Evolutionary conservation across 1,284 basidiomycete species (phyloP).

Genomic region (Xerocomus nothofagi): DNA sequence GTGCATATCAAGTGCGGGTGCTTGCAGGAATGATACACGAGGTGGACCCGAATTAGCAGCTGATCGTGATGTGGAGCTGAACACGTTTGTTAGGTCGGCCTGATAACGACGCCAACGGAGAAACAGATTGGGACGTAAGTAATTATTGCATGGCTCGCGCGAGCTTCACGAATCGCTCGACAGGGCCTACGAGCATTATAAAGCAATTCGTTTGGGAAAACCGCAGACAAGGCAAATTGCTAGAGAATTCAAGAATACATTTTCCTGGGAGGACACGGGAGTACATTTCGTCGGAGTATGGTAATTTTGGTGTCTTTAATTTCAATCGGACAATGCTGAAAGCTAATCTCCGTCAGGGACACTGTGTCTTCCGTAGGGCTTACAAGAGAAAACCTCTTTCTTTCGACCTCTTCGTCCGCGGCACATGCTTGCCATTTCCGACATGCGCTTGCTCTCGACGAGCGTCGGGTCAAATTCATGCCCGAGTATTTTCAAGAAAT

Average conservation of each 20-base stretch:
- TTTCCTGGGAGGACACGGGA: constrained; percentile 35
- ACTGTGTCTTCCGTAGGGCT: constrained; percentile 42
- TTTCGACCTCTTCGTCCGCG: constrained; percentile 23
- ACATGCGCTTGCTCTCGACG: constrained; percentile 44
- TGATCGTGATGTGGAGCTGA: background rate
- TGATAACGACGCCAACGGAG: constrained; percentile 25
- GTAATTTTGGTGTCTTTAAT: constrained; percentile 20
- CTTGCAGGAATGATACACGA: constrained; percentile 44
- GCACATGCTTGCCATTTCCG: constrained; percentile 39
- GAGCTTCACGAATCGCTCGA: background rate
- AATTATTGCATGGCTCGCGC: rapidly evolving
- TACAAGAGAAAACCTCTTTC: constrained; percentile 23
- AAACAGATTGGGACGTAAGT: constrained; percentile 29
- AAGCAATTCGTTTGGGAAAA: constrained; percentile 17
- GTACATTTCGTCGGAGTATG: constrained; percentile 45
- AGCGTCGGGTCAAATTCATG: constrained; percentile 42
- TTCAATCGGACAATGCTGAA: background rate
- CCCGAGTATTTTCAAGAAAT: constrained; percentile 39
- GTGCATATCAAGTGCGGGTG: constrained; percentile 46
- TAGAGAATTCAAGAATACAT: constrained; percentile 38
- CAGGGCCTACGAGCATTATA: constrained; percentile 43
- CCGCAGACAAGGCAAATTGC: constrained; percentile 19
- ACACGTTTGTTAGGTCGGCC: constrained; percentile 17
- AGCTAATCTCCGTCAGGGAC: constrained; percentile 36
- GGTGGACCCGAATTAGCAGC: constrained; percentile 19